A percentile compares a stretch with the other conserved stretches of the same genome.
These are phyloP conservation scores for Chlamydomonas sp. DNA, from an alignment of 139 green algal species.

Conservation along the genomic window DNA sequence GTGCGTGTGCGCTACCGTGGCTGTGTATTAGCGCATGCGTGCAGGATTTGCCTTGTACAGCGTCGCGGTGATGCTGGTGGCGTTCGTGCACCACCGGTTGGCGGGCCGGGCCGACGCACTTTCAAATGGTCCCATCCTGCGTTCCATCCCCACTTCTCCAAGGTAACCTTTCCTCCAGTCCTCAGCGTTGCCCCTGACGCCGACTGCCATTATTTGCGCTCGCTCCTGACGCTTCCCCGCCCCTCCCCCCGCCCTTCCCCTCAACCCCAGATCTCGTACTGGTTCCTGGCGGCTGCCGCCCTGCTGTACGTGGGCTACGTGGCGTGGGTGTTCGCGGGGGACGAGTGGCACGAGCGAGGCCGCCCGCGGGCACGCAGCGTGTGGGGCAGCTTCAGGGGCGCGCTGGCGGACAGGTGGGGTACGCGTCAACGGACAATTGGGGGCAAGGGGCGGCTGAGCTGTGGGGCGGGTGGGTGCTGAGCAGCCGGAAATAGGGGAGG, in stretches of 20 bases:
- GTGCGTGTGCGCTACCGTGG: conserved; percentile 9
- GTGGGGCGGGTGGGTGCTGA: no score
- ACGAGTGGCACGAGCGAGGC: conserved; percentile 64
- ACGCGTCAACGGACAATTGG: no score
- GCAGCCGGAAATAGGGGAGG: no score
- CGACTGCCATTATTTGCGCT: no score
- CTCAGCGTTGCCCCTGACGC: no score
- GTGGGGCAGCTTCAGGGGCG: neutral
- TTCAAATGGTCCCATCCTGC: neutral
- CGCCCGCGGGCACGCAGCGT: neutral
- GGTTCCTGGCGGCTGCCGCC: conserved; percentile 64
- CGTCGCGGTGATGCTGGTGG: neutral
- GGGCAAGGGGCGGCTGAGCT: no score
- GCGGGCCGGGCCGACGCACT: neutral
- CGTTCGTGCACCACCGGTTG: neutral
- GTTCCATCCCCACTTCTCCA: no score
- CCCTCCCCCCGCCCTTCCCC: no score
- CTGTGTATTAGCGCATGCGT: neutral
- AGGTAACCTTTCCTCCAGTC: no score
- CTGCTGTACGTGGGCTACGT: conserved; percentile 76
- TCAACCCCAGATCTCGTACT: conserved; percentile 40
- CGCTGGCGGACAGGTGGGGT: conserved; percentile 5
- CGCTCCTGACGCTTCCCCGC: no score
- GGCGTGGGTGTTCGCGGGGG: conserved; percentile 75
- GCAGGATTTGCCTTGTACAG: neutral